A percentile compares a stretch with the other conserved stretches of the same genome.
phyloP scores from a whole-genome alignment of 441 rosid species.

The Erodium moschatum region DNA sequence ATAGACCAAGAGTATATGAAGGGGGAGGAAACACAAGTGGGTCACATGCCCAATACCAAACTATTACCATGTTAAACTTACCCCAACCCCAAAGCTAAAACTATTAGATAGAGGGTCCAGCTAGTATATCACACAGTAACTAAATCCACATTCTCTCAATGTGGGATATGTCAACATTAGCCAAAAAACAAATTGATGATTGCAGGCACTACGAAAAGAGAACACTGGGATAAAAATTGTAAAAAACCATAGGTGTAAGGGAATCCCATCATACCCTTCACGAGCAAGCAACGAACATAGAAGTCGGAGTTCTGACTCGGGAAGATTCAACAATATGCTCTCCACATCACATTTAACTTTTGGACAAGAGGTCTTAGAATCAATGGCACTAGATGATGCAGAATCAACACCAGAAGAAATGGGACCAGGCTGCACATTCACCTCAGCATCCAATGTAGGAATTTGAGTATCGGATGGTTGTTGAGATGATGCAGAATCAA shows the following conservation, averaged over 20 bases:
- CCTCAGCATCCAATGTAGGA: constrained; percentile 33
- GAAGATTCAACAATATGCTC: constrained; percentile 57
- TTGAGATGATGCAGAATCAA: constrained; percentile 35
- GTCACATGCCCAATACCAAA: too few species aligned
- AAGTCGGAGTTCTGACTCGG: constrained; percentile 68
- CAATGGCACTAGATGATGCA: constrained; percentile 32
- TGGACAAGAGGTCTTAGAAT: constrained; percentile 29
- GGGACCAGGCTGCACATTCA: constrained; percentile 32
- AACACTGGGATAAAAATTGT: not conserved
- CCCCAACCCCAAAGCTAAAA: too few species aligned
- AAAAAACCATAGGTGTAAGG: not conserved
- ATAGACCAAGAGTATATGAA: too few species aligned
- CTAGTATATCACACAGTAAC: too few species aligned
- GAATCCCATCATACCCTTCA: constrained; percentile 59
- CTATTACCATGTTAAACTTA: too few species aligned
- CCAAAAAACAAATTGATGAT: not conserved
- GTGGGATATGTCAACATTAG: too few species aligned
- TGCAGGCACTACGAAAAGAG: not conserved
- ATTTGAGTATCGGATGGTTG: constrained; percentile 33
- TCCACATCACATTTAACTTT: constrained; percentile 51
- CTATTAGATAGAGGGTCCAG: too few species aligned
- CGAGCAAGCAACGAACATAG: constrained; percentile 90
- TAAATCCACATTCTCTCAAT: too few species aligned
- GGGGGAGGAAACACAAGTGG: too few species aligned
- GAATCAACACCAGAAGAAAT: constrained; percentile 32